These are phyloP conservation scores for Rhizopus stolonifer DNA, from an alignment of 371 early-diverging fungal species.

Conservation along the genomic window DNA sequence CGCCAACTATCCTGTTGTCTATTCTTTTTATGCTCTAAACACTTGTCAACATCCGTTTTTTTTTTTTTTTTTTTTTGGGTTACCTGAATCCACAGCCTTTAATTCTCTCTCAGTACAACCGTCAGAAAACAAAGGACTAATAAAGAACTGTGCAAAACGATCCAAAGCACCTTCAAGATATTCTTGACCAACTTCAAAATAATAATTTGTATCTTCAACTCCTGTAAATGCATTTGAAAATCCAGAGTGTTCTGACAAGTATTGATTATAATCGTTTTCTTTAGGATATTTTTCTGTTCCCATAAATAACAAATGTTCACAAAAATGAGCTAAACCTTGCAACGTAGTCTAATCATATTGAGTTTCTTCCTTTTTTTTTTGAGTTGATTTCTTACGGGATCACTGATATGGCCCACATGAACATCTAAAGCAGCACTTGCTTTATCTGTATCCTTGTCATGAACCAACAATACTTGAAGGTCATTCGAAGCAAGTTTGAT, in stretches of 20 bases:
- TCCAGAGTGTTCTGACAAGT: conserved; percentile 88
- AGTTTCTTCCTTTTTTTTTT: not conserved
- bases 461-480: conserved; percentile 79
- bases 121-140: conserved; percentile 83
- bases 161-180: conserved; percentile 91
- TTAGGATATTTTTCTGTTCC: conserved; percentile 85
- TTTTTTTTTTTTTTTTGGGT: too few species aligned
- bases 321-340: conserved; percentile 97
- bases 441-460: conserved; percentile 84
- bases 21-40: conserved; percentile 88
- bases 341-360: conserved; percentile 60
- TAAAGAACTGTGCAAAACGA: conserved; percentile 94
- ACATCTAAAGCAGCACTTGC: conserved; percentile 92
- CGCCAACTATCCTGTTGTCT: conserved; percentile 86
- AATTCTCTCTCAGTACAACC: conserved; percentile 91
- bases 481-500: conserved; percentile 76
- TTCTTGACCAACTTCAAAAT: conserved; percentile 88
- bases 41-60: not conserved
- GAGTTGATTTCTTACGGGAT: conserved; percentile 57
- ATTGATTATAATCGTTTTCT: conserved; percentile 92
- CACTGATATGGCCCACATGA: conserved; percentile 86
- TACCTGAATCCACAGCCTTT: conserved; percentile 89
- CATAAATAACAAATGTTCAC: conserved; percentile 97
- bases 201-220: conserved; percentile 90
- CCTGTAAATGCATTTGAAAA: conserved; percentile 95